A percentile compares a stretch with the other conserved stretches of the same genome.
phyloP scores from a whole-genome alignment of 176 grass and related monocot genomes.

The Lolium perenne region DNA sequence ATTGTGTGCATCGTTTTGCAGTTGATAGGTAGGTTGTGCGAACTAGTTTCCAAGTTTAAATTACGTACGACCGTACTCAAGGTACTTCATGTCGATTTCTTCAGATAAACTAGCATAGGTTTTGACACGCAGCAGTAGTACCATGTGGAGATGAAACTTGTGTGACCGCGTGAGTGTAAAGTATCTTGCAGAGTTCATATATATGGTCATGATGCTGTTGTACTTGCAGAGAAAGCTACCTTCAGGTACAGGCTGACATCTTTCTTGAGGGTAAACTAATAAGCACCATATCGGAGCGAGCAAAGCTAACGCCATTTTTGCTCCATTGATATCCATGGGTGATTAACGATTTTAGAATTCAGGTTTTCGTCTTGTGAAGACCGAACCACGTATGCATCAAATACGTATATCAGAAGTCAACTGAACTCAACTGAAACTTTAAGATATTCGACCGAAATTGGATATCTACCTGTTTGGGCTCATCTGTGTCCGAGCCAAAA shows the following conservation, averaged over 20 bases:
- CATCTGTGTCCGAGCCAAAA: background rate
- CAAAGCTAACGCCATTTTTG: background rate
- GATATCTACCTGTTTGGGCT: background rate
- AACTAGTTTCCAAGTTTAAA: background rate
- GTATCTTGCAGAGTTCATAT: background rate
- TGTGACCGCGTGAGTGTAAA: background rate
- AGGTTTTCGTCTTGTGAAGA: background rate
- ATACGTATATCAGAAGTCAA: background rate
- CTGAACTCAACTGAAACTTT: background rate
- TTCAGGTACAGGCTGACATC: background rate
- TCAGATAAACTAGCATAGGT: background rate
- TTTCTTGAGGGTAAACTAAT: background rate
- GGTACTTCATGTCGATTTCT: background rate
- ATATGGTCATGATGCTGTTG: background rate
- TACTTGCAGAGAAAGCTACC: background rate
- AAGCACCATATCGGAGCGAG: background rate
- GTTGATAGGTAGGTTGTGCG: background rate
- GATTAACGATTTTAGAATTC: background rate
- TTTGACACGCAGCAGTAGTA: background rate
- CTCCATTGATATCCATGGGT: background rate
- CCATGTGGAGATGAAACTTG: background rate
- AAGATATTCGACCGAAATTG: too few relatives aligned
- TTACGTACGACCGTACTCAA: background rate
- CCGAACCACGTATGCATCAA: background rate
- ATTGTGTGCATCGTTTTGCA: constrained; percentile 28